Conservation (phyloP, 2,329 filamentous ascomycete genomes). For the Fusarium kyushuense region DNA sequence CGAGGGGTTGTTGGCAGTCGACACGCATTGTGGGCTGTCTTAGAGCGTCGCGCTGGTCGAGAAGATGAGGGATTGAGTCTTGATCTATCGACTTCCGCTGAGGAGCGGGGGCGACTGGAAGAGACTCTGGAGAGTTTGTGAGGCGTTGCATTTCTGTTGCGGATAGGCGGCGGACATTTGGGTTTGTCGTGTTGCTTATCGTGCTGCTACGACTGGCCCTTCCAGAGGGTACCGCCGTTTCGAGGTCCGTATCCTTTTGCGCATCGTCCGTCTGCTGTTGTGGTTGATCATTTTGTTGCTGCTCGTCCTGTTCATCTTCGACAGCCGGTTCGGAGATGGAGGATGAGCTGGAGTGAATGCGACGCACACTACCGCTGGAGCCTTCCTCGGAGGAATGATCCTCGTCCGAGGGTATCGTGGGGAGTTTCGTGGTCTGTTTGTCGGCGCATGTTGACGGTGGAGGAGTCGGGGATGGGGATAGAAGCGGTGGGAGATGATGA, state of each 20-base stretch:
- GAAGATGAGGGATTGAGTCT: slow-evolving; percentile 50
- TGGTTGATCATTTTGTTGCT: neutral
- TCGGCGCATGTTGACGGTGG: slow-evolving; percentile 28
- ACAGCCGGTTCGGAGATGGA: slow-evolving; percentile 50
- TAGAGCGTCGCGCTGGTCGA: slow-evolving; percentile 50
- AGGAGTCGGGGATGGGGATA: slow-evolving; percentile 23
- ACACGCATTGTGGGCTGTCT: slow-evolving; percentile 49
- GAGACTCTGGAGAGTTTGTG: slow-evolving; percentile 67
- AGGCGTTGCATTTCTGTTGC: slow-evolving; percentile 70
- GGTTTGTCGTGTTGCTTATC: slow-evolving; percentile 50
- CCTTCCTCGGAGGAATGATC: slow-evolving; percentile 50
- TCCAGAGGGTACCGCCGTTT: slow-evolving; percentile 30
- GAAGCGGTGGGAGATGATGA: slow-evolving; percentile 39
- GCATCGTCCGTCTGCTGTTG: slow-evolving; percentile 2
- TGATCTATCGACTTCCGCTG: slow-evolving; percentile 55
- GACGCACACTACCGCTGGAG: slow-evolving; percentile 42
- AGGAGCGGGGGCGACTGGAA: slow-evolving; percentile 63
- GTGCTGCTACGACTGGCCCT: slow-evolving; percentile 49
- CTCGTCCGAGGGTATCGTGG: slow-evolving; percentile 49
- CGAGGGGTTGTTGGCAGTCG: slow-evolving; percentile 22
- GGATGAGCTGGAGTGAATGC: slow-evolving; percentile 46
- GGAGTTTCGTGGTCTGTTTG: slow-evolving; percentile 25
- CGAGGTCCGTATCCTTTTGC: slow-evolving; percentile 18
- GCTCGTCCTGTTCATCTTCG: slow-evolving; percentile 38
- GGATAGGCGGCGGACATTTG: slow-evolving; percentile 65